These are phyloP conservation scores for Aspergillus sclerotioniger DNA, from an alignment of 495 filamentous ascomycete species.

Conservation along the genomic window DNA sequence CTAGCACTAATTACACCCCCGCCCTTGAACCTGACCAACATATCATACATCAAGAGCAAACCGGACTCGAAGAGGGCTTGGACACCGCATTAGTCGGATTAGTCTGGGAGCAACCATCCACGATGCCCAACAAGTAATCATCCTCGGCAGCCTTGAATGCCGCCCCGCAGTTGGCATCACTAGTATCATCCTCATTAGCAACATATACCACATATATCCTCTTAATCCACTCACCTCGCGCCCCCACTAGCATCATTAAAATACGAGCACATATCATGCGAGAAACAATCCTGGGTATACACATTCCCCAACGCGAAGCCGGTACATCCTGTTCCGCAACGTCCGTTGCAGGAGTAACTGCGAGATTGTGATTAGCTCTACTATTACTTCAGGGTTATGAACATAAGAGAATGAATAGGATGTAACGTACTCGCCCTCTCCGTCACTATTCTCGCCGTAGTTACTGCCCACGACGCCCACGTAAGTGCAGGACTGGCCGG, in stretches of 20 bases:
- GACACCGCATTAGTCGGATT: constrained; percentile 11
- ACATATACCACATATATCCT: neutral
- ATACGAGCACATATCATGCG: constrained; percentile 18
- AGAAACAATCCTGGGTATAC: constrained; percentile 17
- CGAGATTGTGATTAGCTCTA: neutral
- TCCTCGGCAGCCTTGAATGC: constrained; percentile 13
- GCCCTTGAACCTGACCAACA: no score
- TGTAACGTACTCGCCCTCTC: constrained; percentile 12
- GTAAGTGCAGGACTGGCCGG: constrained; percentile 12
- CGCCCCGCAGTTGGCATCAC: constrained; percentile 15
- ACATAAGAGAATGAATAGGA: neutral
- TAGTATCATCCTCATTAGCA: neutral
- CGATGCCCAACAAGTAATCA: constrained; percentile 6
- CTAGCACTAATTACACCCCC: no score
- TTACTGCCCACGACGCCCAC: constrained; percentile 15
- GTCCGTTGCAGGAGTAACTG: constrained; percentile 19
- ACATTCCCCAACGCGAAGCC: constrained; percentile 11
- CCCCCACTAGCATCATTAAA: constrained; percentile 16
- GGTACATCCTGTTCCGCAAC: constrained; percentile 15
- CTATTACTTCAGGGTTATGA: neutral
- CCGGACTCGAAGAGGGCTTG: constrained; percentile 3
- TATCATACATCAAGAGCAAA: constrained; percentile 12
- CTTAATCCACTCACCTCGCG: constrained; percentile 8
- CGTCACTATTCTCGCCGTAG: constrained; percentile 14
- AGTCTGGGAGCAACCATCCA: constrained; percentile 13